These are phyloP conservation scores for Spiraea crenata DNA, from an alignment of 331 rosid genomes.

Conservation along the genomic window DNA sequence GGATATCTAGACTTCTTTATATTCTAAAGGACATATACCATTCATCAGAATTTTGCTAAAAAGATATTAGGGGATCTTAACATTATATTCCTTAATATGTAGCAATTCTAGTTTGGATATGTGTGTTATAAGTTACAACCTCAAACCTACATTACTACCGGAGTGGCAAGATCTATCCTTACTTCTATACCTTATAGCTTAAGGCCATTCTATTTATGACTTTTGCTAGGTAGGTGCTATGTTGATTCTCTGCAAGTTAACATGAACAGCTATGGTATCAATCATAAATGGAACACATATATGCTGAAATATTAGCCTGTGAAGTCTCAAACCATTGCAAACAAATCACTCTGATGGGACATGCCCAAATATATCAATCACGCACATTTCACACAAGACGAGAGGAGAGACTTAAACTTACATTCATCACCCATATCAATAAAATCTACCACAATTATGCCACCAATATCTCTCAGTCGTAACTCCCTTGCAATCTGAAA, in stretches of 20 bases:
- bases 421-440: constrained; percentile 94
- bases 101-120: no score
- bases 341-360: not conserved
- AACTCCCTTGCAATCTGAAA: constrained; percentile 94
- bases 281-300: not conserved
- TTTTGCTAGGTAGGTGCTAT: not conserved
- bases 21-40: not conserved
- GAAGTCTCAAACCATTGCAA: not conserved
- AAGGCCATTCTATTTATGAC: not conserved
- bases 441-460: constrained; percentile 97
- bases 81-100: no score
- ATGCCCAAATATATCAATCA: constrained; percentile 8
- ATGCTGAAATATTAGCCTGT: not conserved
- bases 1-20: not conserved
- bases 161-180: not conserved
- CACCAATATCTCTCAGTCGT: constrained; percentile 92
- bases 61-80: not conserved
- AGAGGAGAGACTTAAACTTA: constrained; percentile 38
- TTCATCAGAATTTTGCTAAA: not conserved
- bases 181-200: not conserved
- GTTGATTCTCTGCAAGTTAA: not conserved
- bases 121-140: not conserved
- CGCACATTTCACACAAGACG: not conserved
- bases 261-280: not conserved
- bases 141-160: not conserved